Base-by-base conservation (phyloP, 2,329 filamentous ascomycete species). In the Eutypa lata region DNA sequence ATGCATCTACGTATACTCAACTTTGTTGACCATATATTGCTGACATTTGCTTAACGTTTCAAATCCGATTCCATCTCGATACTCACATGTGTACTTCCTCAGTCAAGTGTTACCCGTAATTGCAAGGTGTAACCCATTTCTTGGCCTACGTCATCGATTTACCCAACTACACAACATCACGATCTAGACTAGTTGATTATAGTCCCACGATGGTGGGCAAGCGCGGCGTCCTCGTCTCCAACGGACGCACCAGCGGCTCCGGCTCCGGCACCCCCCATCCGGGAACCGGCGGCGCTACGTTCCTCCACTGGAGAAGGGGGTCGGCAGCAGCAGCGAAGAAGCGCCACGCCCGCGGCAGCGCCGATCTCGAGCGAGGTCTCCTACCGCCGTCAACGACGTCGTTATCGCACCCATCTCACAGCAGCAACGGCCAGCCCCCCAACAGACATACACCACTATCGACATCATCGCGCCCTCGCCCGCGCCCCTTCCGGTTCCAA, bases 161-260 rank as follows among this genome's bases (percentile, higher is more conserved):
- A 24, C 13, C 40, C 19, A 24, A 43, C 18, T 13, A 11, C 40
- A 43, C 11, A 16, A n/a, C 19, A 43, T 35, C n/a, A 24, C 40
- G 8, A 24, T 13, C 19, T 19, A 43, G 14, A 19, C 1, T n/a
- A n/a, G n/a, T n/a, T n/a, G n/a, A 35, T 14, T 7, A 14, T 43
- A 24, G 11, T 19, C 22, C 48, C 50, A 43, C 22, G 22, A 55
- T 55, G 53, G 53, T 50, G 21, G 53, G 53, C 28, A 55, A 55
- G 43, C 50, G 45, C 37, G 19, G 48, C 26, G 33, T 47, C 7
- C 50, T 55, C 19, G 37, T 44, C 16, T 21, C 13, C 19, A 51
- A 40, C 10, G 50, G 40, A 26, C 47, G 35, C 24, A 28, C n/a
- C n/a, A n/a, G n/a, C n/a, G n/a, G n/a, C n/a, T n/a, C n/a, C n/a